Evolutionary conservation across 192 early-diverging fungal genomes (phyloP).

Genomic region (Gryganskiella cystojenkinii): DNA sequence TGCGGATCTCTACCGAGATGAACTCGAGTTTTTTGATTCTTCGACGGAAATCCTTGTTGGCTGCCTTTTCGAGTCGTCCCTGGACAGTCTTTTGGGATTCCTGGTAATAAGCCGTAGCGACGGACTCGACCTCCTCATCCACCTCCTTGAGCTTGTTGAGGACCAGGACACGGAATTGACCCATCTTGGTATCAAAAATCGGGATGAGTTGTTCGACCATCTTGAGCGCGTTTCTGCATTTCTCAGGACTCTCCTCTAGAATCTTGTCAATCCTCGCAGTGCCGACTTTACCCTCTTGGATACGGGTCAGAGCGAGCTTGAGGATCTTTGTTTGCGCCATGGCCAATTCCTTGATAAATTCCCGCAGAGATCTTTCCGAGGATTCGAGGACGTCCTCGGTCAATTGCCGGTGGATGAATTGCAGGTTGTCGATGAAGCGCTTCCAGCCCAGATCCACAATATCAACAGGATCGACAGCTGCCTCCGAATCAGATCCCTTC

Average conservation of each 20-base stretch:
- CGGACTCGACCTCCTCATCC: constrained; percentile 49
- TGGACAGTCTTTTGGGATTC: constrained; percentile 63
- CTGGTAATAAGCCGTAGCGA: constrained; percentile 34
- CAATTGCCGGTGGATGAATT: constrained; percentile 37
- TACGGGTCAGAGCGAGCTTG: constrained; percentile 43
- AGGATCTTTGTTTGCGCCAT: constrained; percentile 49
- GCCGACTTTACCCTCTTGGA: constrained; percentile 46
- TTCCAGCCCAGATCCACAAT: constrained; percentile 41
- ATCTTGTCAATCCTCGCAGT: constrained; percentile 43
- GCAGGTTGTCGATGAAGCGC: constrained; percentile 46
- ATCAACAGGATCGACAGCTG: constrained; percentile 25
- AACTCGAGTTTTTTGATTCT: constrained; percentile 71
- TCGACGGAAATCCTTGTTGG: constrained; percentile 77
- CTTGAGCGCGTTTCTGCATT: constrained; percentile 39
- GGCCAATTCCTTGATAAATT: constrained; percentile 51
- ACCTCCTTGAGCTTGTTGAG: constrained; percentile 53
- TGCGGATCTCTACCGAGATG: constrained; percentile 64
- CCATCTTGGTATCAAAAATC: constrained; percentile 51
- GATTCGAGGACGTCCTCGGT: constrained; percentile 44
- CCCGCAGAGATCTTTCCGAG: constrained; percentile 40
- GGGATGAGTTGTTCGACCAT: constrained; percentile 52
- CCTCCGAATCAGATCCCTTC: constrained; percentile 10
- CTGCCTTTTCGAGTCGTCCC: constrained; percentile 66
- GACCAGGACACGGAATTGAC: constrained; percentile 43
- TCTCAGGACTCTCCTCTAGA: constrained; percentile 45